These are phyloP conservation scores for Mycena vitilis DNA, from an alignment of 768 basidiomycete genomes.

Conservation along the genomic window DNA sequence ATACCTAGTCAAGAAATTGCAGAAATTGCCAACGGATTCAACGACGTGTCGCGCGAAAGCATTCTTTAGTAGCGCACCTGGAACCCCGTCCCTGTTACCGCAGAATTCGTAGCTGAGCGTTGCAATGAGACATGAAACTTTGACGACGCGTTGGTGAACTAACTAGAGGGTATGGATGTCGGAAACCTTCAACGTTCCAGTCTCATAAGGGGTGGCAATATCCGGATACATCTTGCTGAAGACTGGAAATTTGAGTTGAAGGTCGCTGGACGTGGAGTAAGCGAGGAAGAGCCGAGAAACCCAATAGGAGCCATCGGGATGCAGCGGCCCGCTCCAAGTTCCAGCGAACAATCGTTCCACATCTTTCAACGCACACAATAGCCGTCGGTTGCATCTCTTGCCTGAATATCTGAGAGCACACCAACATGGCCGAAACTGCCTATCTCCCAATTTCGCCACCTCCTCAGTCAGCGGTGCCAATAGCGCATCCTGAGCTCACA, in stretches of 20 bases:
- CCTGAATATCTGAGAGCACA: constrained; percentile 13
- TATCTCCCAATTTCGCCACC: constrained; percentile 50
- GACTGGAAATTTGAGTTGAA: background rate
- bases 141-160: constrained; percentile 19
- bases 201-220: constrained; percentile 69
- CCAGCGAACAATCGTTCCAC: constrained; percentile 11
- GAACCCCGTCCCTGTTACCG: constrained; percentile 80
- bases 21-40: too few relatives aligned
- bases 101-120: constrained; percentile 78
- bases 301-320: background rate
- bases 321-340: background rate
- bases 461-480: constrained; percentile 40
- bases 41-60: background rate
- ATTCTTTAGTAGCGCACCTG: constrained; percentile 59
- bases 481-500: constrained; percentile 52
- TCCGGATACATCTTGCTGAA: constrained; percentile 70
- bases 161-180: constrained; percentile 84
- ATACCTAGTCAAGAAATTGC: too few relatives aligned
- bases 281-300: background rate
- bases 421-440: constrained; percentile 44
- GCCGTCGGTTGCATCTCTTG: too few relatives aligned
- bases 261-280: background rate
- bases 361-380: constrained; percentile 33
- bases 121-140: background rate
- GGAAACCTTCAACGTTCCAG: constrained; percentile 75